A percentile compares a stretch with the other conserved stretches of the same genome.
phyloP scores from a whole-genome alignment of 371 early-diverging fungal genomes.

The Entomophthora muscae region DNA sequence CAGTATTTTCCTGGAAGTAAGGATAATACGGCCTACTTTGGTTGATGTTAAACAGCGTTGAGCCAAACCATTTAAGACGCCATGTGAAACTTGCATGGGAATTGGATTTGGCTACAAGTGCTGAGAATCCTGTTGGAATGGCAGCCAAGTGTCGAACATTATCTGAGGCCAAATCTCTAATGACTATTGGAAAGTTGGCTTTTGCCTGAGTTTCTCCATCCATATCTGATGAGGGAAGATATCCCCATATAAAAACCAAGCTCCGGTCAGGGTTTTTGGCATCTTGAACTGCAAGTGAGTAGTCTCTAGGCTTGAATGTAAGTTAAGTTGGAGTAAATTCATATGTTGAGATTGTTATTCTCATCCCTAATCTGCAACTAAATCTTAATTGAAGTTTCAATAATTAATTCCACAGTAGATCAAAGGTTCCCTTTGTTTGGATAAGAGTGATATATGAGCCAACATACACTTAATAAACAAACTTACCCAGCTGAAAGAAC shows the following conservation, averaged over 20 bases:
- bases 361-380: too few species aligned
- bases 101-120: not conserved
- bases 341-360: too few species aligned
- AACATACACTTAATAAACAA: too few species aligned
- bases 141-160: not conserved
- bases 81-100: not conserved
- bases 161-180: not conserved
- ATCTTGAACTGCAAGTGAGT: too few species aligned
- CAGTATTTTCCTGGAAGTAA: not conserved
- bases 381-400: too few species aligned
- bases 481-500: constrained; percentile 1
- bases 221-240: not conserved
- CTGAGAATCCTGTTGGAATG: not conserved
- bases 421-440: too few species aligned
- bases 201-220: not conserved
- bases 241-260: not conserved
- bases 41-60: not conserved
- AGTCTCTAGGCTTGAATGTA: too few species aligned
- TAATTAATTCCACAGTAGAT: too few species aligned
- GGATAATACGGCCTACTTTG: not conserved
- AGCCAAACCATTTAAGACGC: not conserved
- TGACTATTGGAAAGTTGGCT: not conserved
- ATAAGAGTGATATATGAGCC: too few species aligned
- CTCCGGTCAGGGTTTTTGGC: not conserved
- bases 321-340: too few species aligned